Base-by-base conservation (phyloP, 306 rosid genomes). In the Trichosanthes truncata region DNA sequence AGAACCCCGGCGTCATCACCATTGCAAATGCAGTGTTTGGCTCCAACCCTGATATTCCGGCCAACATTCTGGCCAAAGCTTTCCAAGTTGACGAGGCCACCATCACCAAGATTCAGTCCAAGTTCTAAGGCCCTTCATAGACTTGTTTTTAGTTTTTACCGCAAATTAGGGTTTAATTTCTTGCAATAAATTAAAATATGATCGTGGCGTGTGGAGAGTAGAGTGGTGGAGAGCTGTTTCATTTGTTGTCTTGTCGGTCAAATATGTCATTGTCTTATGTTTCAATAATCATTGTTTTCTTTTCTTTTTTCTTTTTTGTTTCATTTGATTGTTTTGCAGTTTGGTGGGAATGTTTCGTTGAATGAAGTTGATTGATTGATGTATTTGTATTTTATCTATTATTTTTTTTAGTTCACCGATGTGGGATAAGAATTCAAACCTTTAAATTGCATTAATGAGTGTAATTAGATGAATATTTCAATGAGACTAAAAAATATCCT, bases 1-100 rank as follows among this genome's bases (percentile, higher is more conserved):
- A 83, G 68, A 86, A 81, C 77, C 84, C 88, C 0, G 88, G 88
- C 0, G 86, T 81, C 26, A 60, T 83, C n/a, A 66, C 63, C 4
- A 33, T 83, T 41, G 78, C 77, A 0, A 73, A 76, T 38, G 81
- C 86, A 13, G 86, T 86, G 45, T 86, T 86, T 23, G 86, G 86
- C 14, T 78, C 86, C 18, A 76, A n/a, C 9, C 84, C 88, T 3
- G 53, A 71, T 43, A 80, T 82, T 46, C 56, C 13, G 4, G 72
- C 17, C n/a, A 83, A 83, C 17, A 43, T 85, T 80, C 76, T 85
- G 65, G 78, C 56, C 5, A 85, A 60, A 41, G 77, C 83, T 29
- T 83, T 85, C 48, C 86, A 80, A 43, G 78, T 83, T 78, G 86
- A 85, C 11, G 69, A 57, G 59, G 78, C 76, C 57, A 80, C 75